Conservation (phyloP, 257 asterid species). For the Voacanga thouarsii region DNA sequence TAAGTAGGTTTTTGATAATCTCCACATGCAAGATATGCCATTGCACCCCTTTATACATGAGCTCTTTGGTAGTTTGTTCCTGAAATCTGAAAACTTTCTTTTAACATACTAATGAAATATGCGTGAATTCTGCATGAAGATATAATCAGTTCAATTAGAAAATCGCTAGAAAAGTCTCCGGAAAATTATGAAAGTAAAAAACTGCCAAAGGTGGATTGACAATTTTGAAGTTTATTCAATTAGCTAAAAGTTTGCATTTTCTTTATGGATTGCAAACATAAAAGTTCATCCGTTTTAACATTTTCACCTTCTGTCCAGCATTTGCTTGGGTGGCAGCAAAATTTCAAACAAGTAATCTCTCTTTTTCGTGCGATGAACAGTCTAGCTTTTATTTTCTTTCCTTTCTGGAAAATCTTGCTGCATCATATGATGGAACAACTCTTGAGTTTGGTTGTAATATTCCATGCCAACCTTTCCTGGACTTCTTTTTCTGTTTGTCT, state of each 20-base stretch:
- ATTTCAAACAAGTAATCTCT: neutral
- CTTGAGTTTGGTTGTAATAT: neutral
- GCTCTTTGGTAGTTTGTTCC: neutral
- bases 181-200: neutral
- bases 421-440: neutral
- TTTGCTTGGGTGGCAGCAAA: neutral
- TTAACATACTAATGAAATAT: neutral
- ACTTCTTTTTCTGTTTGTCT: neutral
- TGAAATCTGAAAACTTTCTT: neutral
- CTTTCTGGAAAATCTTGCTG: neutral
- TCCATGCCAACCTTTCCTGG: neutral
- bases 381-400: neutral
- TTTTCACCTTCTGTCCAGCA: neutral
- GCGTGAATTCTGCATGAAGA: neutral
- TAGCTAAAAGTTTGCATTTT: neutral
- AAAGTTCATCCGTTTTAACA: neutral
- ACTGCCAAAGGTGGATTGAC: neutral
- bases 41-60: neutral
- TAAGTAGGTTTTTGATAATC: neutral
- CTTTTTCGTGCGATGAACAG: neutral
- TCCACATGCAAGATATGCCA: neutral
- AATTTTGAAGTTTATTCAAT: neutral
- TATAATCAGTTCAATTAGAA: neutral
- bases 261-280: neutral
- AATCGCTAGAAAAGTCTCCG: neutral